A percentile compares a stretch with the other conserved stretches of the same genome.
Conservation (phyloP, 345 rosid genomes). For the Rubroshorea leprosula region DNA sequence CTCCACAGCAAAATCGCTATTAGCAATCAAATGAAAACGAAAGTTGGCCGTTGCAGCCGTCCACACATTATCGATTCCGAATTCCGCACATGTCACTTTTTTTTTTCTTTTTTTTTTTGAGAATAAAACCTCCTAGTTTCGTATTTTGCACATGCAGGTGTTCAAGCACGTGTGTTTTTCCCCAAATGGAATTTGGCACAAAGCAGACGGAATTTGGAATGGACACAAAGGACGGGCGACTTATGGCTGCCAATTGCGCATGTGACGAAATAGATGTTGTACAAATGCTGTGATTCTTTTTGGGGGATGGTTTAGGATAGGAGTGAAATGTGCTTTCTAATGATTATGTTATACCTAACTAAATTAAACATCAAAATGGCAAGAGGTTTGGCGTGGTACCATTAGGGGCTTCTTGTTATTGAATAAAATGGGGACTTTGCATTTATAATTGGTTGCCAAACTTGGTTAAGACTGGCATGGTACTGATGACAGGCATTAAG, state of each 20-base stretch:
- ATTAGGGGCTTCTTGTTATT: too few relatives aligned
- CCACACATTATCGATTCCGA: too few relatives aligned
- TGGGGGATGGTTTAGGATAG: neutral
- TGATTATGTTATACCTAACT: conserved; percentile 4
- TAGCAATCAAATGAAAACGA: neutral
- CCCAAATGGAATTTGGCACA: conserved; percentile 7
- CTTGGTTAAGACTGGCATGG: too few relatives aligned
- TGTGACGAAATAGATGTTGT: neutral
- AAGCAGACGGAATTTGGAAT: neutral
- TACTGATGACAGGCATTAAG: too few relatives aligned
- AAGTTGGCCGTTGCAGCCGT: neutral
- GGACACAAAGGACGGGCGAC: neutral
- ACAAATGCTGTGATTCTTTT: too few relatives aligned
- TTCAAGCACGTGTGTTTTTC: conserved; percentile 8
- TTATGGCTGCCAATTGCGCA: neutral
- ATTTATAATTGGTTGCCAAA: too few relatives aligned
- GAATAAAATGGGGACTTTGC: too few relatives aligned
- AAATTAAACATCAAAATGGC: neutral
- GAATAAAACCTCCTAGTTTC: neutral
- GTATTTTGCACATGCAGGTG: conserved; percentile 13
- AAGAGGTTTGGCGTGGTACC: neutral
- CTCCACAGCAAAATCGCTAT: neutral
- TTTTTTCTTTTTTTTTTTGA: neutral
- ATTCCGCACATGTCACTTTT: neutral
- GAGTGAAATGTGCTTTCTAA: neutral